phyloP scores from a whole-genome alignment of 176 grass and related monocot species.

The Carex scoparia region DNA sequence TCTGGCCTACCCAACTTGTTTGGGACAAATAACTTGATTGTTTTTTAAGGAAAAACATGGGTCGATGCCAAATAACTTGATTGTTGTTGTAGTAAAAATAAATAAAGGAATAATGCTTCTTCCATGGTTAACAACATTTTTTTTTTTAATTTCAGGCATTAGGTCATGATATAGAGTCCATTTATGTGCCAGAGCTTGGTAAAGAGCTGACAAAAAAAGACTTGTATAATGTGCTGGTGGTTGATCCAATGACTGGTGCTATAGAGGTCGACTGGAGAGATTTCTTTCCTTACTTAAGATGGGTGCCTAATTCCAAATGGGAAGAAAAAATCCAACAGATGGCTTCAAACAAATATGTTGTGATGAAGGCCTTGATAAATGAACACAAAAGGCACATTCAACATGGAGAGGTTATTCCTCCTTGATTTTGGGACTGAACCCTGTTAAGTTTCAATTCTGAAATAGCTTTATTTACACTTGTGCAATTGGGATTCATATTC shows the following conservation, averaged over 20 bases:
- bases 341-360: conserved; percentile 33
- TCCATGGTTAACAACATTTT: neutral
- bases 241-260: conserved; percentile 77
- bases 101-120: neutral
- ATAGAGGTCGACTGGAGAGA: conserved; percentile 95
- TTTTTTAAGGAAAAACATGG: too few species aligned
- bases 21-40: too few species aligned
- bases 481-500: too few species aligned
- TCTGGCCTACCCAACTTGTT: too few species aligned
- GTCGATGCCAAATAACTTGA: too few species aligned
- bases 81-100: too few species aligned
- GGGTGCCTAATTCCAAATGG: conserved; percentile 74
- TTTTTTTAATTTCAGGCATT: conserved; percentile 42
- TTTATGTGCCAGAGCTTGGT: conserved; percentile 69
- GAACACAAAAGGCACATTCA: conserved; percentile 56
- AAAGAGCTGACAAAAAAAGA: conserved; percentile 49
- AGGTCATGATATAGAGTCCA: conserved; percentile 45
- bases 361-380: conserved; percentile 53
- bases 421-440: neutral
- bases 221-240: conserved; percentile 46
- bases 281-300: conserved; percentile 86
- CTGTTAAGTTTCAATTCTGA: neutral
- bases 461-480: neutral
- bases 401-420: conserved; percentile 47
- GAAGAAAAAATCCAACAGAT: conserved; percentile 44